Base-by-base conservation (phyloP, 2,329 filamentous ascomycete genomes). In the Dryadomyces sulphureus region DNA sequence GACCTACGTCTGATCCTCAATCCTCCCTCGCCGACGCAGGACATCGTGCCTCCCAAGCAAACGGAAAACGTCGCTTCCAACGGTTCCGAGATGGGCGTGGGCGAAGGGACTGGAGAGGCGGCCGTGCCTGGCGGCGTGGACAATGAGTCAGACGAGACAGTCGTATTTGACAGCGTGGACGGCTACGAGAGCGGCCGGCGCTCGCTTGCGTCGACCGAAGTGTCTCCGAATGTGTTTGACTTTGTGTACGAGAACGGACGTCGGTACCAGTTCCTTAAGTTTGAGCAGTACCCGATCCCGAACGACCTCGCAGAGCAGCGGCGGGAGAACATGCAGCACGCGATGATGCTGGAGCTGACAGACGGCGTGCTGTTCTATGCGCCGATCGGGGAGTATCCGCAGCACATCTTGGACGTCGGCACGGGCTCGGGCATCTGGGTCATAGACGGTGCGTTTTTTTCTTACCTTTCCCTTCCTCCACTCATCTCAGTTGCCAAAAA, bases 271-370 rank as follows among this genome's bases (percentile, higher is more conserved):
- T 36, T 48, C 36, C 59, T 55, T 50, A 55, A 56, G 38, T 50
- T 58, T 36, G 53, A 54, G 19, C 51, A 54, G n/a, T 60, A 60
- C 41, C 53, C 52, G 7, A 48, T 60, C 9, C 57, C 58, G n/a
- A 67, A 69, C 48, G 66, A 69, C 45, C 60, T 66, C n/a, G 52
- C 56, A 3, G 66, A 69, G 50, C 66, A 67, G 50, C 63, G 64
- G 49, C 55, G 67, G 20, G 65, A 68, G 51, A 62, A 63, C 47
- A 66, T 65, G 48, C 64, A 65, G 48, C 69, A 73, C 49, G 57
- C 59, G n/a, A 57, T 68, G 52, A 67, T 73, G 55, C 59, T 67
- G 5, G 61, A 75, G 48, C 47, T 70, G 34, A 61, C 59, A 27
- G 62, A 65, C 49, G 65, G 66, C 1, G 59, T 59, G 27, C 57